Base-by-base conservation (phyloP, 2,329 filamentous ascomycete genomes). In the Colletotrichum tropicicola region DNA sequence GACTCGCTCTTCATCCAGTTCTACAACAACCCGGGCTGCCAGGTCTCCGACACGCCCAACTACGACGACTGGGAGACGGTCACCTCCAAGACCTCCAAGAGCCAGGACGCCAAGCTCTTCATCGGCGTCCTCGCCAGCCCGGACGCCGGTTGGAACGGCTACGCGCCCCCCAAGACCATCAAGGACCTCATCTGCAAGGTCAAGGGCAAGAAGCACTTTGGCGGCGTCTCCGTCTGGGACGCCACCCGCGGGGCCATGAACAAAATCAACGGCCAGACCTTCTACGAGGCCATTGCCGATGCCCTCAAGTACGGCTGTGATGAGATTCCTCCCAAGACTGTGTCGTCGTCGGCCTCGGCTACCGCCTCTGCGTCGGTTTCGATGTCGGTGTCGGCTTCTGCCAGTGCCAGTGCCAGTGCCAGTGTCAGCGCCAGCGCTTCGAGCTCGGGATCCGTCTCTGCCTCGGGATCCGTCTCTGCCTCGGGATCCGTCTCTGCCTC, bases 201-300 rank as follows among this genome's bases (percentile, higher is more conserved):
- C 68, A 76, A 78, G 65, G 71, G 70, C 39, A 73, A 73, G 17
- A n/a, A 68, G 6, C 73, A 78, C 65, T 84, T 83, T 58, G 82
- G 79, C 15, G 82, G 82, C 69, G 71, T 83, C 49, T 82, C 81
- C 47, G 69, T 84, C 19, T 84, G 80, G 80, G 82, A 85, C 53
- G 74, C 79, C 23, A 76, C 73, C 28, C 73, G 72, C 6, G 79
- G 75, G 21, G 70, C 69, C 9, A 49, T 53, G 1, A 80, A 81
- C 67, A 13, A 69, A 5, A 65, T 73, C 43, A 43, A 70, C 17
- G 77, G 74, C 45, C 77, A 80, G 70, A 69, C 66, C 23, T 83
- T 78, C 65, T 74, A 79, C 64, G 66, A 80, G 49, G 71, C 75
- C 43, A 73, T 77, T 27, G 68, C 76, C 25, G 76, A 80, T 43